Percentiles rank a stretch among this genome's conserved stretches.
phyloP scores from a whole-genome alignment of 805 yeast genomes.

The Sungouiozyma ichnusensis region DNA sequence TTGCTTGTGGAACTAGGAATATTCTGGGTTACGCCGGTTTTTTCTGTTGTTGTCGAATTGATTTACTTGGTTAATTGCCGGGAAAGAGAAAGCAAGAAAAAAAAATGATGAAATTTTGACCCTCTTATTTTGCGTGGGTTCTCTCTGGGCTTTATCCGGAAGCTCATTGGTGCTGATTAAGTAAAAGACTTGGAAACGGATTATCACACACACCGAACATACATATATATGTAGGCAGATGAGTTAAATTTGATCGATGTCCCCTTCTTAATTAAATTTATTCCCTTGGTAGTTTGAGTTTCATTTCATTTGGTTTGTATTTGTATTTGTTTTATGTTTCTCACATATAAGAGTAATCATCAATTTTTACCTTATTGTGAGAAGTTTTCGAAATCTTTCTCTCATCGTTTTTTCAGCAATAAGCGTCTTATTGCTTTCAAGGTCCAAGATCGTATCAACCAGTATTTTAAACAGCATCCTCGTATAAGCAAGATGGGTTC shows the following conservation, averaged over 20 bases:
- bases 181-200: too few relatives aligned
- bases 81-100: too few relatives aligned
- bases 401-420: neutral
- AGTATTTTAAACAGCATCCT: neutral
- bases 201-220: too few relatives aligned
- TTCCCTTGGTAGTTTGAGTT: too few relatives aligned
- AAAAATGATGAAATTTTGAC: neutral
- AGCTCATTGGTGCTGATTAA: neutral
- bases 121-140: neutral
- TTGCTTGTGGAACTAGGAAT: too few relatives aligned
- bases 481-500: neutral
- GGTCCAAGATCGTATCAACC: neutral
- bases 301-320: too few relatives aligned
- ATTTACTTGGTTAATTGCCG: neutral
- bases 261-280: too few relatives aligned
- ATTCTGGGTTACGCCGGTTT: neutral
- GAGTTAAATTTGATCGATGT: too few relatives aligned
- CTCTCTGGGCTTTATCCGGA: too few relatives aligned
- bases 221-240: neutral
- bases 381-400: neutral
- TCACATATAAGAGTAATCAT: too few relatives aligned
- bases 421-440: neutral
- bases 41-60: neutral
- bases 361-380: neutral
- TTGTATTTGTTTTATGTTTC: too few relatives aligned